Percentiles rank a stretch among this genome's conserved stretches.
Conservation (phyloP, 371 early-diverging fungal genomes). For the Apophysomyces sp. region DNA sequence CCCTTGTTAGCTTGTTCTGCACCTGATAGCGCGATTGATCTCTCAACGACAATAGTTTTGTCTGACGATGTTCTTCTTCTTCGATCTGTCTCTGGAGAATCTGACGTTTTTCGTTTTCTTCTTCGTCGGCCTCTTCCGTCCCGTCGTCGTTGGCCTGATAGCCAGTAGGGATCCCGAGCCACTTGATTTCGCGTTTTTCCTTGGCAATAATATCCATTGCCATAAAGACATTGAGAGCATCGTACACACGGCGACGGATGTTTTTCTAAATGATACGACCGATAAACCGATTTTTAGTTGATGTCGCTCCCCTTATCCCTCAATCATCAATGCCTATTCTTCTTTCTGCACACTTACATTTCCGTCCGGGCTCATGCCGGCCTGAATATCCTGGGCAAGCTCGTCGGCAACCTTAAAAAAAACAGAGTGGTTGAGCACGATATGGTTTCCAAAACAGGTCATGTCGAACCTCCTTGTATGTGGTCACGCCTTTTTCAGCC, state of each 20-base stretch:
- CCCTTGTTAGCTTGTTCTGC: background rate
- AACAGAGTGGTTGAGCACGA: too few relatives aligned
- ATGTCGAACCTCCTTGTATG: constrained; percentile 69
- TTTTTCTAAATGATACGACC: constrained; percentile 81
- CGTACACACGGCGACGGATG: constrained; percentile 78
- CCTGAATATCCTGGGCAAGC: constrained; percentile 23
- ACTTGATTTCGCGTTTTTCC: constrained; percentile 67
- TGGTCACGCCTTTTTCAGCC: constrained; percentile 56
- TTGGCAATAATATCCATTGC: constrained; percentile 73
- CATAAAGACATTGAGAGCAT: constrained; percentile 79
- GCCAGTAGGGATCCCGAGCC: constrained; percentile 60
- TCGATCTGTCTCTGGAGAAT: background rate
- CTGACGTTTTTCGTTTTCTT: constrained; percentile 46
- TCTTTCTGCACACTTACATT: too few relatives aligned
- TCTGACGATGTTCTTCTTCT: background rate
- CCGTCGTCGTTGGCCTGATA: constrained; percentile 85
- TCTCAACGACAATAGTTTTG: background rate
- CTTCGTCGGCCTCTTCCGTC: constrained; percentile 60
- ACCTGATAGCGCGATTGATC: background rate
- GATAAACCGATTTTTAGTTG: too few relatives aligned
- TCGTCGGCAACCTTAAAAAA: constrained; percentile 19
- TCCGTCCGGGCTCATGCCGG: background rate
- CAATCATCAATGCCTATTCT: too few relatives aligned
- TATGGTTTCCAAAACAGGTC: too few relatives aligned
- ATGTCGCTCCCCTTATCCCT: too few relatives aligned